Conservation (phyloP, 352 stramenopile species). For the Heterotrichella gracilis region DNA sequence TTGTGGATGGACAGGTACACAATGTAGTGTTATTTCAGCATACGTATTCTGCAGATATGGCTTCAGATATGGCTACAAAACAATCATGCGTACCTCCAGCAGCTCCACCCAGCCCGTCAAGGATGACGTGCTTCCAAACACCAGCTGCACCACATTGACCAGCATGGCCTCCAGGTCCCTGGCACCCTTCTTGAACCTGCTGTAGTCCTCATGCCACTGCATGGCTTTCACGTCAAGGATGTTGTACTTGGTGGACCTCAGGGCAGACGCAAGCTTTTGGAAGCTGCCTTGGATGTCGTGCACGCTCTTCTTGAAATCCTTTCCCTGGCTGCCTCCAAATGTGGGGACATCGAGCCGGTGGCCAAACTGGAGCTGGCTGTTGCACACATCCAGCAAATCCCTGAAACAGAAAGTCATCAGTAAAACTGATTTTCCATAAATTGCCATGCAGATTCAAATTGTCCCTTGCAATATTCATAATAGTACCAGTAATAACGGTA, state of each 20-base stretch:
- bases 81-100: too few relatives aligned
- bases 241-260: constrained; percentile 55
- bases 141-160: constrained; percentile 63
- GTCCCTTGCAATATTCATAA: too few relatives aligned
- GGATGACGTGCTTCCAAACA: constrained; percentile 54
- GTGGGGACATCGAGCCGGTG: constrained; percentile 43
- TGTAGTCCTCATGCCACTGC: constrained; percentile 69
- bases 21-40: too few relatives aligned
- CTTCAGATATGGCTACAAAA: too few relatives aligned
- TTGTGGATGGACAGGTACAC: too few relatives aligned
- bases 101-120: constrained; percentile 47
- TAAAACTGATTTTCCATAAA: too few relatives aligned
- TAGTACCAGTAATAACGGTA: too few relatives aligned
- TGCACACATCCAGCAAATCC: constrained; percentile 62
- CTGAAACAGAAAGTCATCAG: too few relatives aligned
- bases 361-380: constrained; percentile 66
- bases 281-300: constrained; percentile 59
- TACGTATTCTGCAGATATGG: too few relatives aligned
- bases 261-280: constrained; percentile 41
- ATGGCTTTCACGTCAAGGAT: constrained; percentile 68
- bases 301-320: constrained; percentile 57
- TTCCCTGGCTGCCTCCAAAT: constrained; percentile 53
- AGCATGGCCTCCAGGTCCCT: constrained; percentile 78
- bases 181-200: constrained; percentile 63
- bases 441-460: too few relatives aligned